Evolutionary conservation across 768 basidiomycete genomes (phyloP).

Genomic region (Gautieria morchelliformis): DNA sequence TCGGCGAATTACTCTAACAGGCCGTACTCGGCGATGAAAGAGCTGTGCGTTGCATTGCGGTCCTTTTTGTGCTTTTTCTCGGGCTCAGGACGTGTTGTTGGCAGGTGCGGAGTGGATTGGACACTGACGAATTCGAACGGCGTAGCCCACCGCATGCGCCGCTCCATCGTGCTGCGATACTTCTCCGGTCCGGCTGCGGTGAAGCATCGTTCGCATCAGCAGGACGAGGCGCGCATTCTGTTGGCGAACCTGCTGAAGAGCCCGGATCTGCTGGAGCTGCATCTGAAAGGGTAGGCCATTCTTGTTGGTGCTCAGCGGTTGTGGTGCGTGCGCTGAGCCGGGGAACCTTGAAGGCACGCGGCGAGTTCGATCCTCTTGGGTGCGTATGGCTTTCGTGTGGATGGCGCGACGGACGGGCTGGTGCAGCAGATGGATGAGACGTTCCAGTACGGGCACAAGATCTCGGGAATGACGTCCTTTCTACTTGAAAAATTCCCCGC

Average conservation of each 20-base stretch:
- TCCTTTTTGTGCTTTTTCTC: no score
- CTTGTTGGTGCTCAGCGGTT: background rate
- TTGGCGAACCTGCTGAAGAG: background rate
- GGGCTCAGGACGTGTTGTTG: no score
- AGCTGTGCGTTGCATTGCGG: background rate
- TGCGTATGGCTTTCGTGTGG: conserved; percentile 3
- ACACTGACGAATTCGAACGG: background rate
- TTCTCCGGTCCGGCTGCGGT: conserved; percentile 1
- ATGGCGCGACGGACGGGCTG: background rate
- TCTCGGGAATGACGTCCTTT: background rate
- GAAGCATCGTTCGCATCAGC: conserved; percentile 4
- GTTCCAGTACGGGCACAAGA: background rate
- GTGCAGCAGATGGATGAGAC: conserved; percentile 5
- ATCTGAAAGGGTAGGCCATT: conserved; percentile 1
- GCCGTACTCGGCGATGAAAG: conserved; percentile 6
- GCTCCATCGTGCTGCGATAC: background rate
- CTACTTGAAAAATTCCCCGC: conserved; percentile 1
- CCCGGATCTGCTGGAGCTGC: background rate
- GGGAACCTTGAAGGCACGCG: background rate
- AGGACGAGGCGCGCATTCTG: background rate
- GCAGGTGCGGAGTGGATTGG: background rate
- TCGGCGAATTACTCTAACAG: conserved; percentile 13
- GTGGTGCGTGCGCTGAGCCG: background rate
- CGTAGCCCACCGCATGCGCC: background rate
- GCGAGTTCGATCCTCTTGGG: background rate